Evolutionary conservation across 805 yeast genomes (phyloP), one percentile per base, ranked within the genome.

Genomic region (Komagataella kurtzmanii): DNA sequence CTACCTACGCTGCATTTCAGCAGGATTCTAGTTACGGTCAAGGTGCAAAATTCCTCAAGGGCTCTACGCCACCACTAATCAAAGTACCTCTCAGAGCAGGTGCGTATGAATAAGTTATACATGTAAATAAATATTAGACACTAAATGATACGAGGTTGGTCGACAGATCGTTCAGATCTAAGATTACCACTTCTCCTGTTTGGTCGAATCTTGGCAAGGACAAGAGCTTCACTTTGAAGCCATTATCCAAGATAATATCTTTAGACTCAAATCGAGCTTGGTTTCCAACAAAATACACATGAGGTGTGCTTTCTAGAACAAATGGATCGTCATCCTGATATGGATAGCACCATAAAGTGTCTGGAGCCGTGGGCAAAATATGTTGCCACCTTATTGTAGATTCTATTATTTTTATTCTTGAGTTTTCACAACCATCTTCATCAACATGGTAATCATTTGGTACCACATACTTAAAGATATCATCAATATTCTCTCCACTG

Each of bases 341-440:
- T 1, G 99, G 97, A 59, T 88, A 89, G 57, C 95, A 82, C 75
- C 90, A 85, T 46, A 93, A 67, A 0, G 99, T 93, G 61, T 93
- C 98, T 0, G 99, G 99, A 1, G 97, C 95, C 0, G 97, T 89
- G 2, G 99, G 99, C 0, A 87, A 81, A 21, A 87, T 71, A 60
- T 88, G 88, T 59, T 89, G 91, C 96, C 97, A 90, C 48, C 70
- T 67, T 44, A 93, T 61, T 0, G 87, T 84, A 14, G 80, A 72
- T 57, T 82, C 85, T 69, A 91, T 73, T 58, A 83, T 66, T 18
- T 75, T 73, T 17, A 78, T 57, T 52, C 85, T 66, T 1, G 72
- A 62, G 17, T 59, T 58, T 17, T 59, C 60, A 5, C 61, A 52
- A 7, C 40, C 23, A 8, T 24, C 17, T 14, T 43, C 24, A 7